Conservation (phyloP, 2,329 filamentous ascomycete genomes). For the Scytalidium lignicola region DNA sequence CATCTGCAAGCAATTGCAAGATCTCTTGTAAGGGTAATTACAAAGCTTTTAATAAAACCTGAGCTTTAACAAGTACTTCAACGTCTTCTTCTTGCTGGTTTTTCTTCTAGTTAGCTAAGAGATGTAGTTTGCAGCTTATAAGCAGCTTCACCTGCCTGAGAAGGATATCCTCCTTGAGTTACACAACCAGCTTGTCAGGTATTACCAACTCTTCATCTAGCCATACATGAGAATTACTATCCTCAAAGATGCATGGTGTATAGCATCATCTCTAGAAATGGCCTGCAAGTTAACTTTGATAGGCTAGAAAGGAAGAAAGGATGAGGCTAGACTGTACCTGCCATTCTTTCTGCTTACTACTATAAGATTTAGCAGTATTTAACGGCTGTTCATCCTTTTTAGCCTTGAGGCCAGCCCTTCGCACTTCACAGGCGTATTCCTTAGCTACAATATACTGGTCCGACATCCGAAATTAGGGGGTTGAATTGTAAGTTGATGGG, state of each 20-base stretch:
- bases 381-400: conserved; percentile 5
- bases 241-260: not conserved
- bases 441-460: conserved; percentile 1
- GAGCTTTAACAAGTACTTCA: not conserved
- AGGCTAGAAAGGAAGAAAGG: too few relatives aligned
- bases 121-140: not conserved
- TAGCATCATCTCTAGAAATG: not conserved
- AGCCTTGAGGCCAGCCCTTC: conserved; percentile 2
- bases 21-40: conserved; percentile 1
- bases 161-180: conserved; percentile 6
- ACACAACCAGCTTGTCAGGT: conserved; percentile 2
- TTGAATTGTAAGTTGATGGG: too few relatives aligned
- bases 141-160: not conserved
- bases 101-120: not conserved
- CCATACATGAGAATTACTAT: conserved; percentile 2
- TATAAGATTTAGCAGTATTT: not conserved
- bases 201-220: conserved; percentile 3
- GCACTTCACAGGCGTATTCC: not conserved
- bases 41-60: not conserved
- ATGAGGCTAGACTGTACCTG: not conserved
- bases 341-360: not conserved
- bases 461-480: not conserved
- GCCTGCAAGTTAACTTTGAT: not conserved
- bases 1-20: conserved; percentile 1
- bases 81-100: not conserved